phyloP scores from a whole-genome alignment of 495 filamentous ascomycete species.

The Hyaloscypha finlandica region DNA sequence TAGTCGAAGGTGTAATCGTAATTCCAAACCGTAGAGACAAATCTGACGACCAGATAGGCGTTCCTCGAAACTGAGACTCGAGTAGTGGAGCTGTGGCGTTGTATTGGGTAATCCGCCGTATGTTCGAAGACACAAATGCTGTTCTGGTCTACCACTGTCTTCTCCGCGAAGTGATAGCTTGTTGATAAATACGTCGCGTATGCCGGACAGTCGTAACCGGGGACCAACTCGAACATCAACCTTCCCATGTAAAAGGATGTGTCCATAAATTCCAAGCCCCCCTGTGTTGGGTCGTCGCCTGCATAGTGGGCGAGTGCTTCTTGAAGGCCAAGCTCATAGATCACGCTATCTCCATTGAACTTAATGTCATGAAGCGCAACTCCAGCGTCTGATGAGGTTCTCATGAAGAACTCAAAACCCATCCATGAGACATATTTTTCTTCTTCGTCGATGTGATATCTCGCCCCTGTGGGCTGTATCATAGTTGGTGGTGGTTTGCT shows the following conservation, averaged over 20 bases:
- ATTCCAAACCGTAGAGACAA: constrained; percentile 54
- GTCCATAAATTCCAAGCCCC: constrained; percentile 46
- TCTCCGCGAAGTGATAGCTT: constrained; percentile 40
- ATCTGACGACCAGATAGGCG: constrained; percentile 47
- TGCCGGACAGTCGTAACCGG: constrained; percentile 54
- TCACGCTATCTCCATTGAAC: constrained; percentile 53
- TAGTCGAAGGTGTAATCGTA: constrained; percentile 51
- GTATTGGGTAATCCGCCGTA: constrained; percentile 45
- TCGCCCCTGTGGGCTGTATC: constrained; percentile 40
- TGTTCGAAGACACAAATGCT: constrained; percentile 55
- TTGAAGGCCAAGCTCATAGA: constrained; percentile 58
- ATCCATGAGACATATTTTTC: constrained; percentile 55
- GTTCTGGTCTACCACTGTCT: constrained; percentile 42
- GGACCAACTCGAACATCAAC: constrained; percentile 46
- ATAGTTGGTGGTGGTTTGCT: constrained; percentile 38
- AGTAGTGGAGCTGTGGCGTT: constrained; percentile 41
- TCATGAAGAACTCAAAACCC: constrained; percentile 54
- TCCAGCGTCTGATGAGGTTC: constrained; percentile 45
- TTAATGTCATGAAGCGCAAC: constrained; percentile 50
- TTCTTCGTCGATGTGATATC: constrained; percentile 45
- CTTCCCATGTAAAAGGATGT: constrained; percentile 50
- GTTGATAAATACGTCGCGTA: constrained; percentile 50
- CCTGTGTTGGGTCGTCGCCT: constrained; percentile 49
- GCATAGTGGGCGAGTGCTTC: constrained; percentile 59
- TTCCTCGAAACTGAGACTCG: constrained; percentile 47